Base-by-base conservation (phyloP, 1,139 yeast genomes). In the Yamadazyma spencermartinsiae region DNA sequence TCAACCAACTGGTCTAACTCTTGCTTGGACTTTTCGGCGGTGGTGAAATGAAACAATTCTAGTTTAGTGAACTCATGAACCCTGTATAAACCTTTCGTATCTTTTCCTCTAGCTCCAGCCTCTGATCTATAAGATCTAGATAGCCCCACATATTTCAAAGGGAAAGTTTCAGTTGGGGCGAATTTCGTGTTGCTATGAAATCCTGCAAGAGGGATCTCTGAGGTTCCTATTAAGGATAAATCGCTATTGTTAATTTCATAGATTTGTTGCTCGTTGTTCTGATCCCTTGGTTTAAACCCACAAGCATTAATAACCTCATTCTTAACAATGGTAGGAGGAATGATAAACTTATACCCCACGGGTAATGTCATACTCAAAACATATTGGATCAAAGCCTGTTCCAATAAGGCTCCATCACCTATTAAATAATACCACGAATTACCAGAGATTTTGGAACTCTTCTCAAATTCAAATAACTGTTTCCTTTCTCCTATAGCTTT, bases 21-120 rank as follows among this genome's bases (percentile, higher is more conserved):
- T 2, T 53, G 42, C 4, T 58, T 60, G 2, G 92, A 75, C 3
- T 56, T 53, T 1, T 67, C 72, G 46, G 71, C 48, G 20, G 63
- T 54, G 44, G 85, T 63, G 85, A 95, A 92, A 35, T 86, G 84
- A 55, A 92, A 92, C 38, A 94, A 65, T 59, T 94, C 99, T 1
- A 92, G 95, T 57, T 94, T 94, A n/a, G 96, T 87, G 58, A 94
- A 94, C 63, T 94, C 99, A 55, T 94, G 99, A 11, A 94, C 98
- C 38, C 99, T 69, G 53, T 92, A 94, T 2, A 94, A 68, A 0
- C 99, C 99, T 52, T 82, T 81, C 0, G 98, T 88, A 49, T 89
- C 97, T 48, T 78, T 79, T 1, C 99, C 99, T 42, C 96, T 76
- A 2, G 98, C 94, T 1, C 98, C 98, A 0, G 98, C 98, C 58